Percentiles rank a stretch among this genome's conserved stretches.
These are phyloP conservation scores for Raffaelea deltoideospora DNA, from an alignment of 2,329 filamentous ascomycete species.

Conservation along the genomic window DNA sequence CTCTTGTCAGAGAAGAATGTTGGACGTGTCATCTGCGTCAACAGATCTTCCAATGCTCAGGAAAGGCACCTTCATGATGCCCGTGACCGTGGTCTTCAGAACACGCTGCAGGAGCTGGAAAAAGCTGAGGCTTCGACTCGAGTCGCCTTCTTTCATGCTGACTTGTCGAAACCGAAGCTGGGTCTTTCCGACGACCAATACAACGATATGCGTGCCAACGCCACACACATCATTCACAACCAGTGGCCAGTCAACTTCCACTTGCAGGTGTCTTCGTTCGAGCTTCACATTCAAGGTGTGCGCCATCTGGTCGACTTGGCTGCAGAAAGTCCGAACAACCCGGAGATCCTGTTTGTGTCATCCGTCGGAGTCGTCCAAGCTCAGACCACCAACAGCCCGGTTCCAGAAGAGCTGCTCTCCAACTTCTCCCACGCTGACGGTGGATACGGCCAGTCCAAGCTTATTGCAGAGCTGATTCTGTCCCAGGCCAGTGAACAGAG, in stretches of 20 bases:
- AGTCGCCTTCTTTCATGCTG: constrained; percentile 26
- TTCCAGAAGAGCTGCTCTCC: constrained; percentile 23
- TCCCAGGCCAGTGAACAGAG: constrained; percentile 22
- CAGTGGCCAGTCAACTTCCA: constrained; percentile 42
- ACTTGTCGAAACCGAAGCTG: constrained; percentile 29
- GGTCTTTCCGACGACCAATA: constrained; percentile 26
- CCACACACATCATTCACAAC: constrained; percentile 35
- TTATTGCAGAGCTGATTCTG: constrained; percentile 24
- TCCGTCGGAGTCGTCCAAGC: constrained; percentile 22
- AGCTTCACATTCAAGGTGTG: constrained; percentile 32
- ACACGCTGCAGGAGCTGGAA: too few relatives aligned
- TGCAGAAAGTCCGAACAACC: constrained; percentile 16
- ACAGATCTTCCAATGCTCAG: too few relatives aligned
- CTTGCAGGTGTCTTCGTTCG: constrained; percentile 31
- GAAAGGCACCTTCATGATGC: too few relatives aligned
- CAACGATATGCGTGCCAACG: constrained; percentile 20
- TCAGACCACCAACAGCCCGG: constrained; percentile 5
- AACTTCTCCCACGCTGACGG: constrained; percentile 17
- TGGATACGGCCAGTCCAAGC: constrained; percentile 30
- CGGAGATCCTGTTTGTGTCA: constrained; percentile 27
- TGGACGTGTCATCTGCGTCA: too few relatives aligned
- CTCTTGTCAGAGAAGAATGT: constrained; percentile 18
- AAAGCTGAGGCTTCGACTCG: background rate
- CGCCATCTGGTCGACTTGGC: constrained; percentile 30
- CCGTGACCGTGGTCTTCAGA: too few relatives aligned